phyloP scores from a whole-genome alignment of 23 red algal genomes.

The Agarophyton chilense region DNA sequence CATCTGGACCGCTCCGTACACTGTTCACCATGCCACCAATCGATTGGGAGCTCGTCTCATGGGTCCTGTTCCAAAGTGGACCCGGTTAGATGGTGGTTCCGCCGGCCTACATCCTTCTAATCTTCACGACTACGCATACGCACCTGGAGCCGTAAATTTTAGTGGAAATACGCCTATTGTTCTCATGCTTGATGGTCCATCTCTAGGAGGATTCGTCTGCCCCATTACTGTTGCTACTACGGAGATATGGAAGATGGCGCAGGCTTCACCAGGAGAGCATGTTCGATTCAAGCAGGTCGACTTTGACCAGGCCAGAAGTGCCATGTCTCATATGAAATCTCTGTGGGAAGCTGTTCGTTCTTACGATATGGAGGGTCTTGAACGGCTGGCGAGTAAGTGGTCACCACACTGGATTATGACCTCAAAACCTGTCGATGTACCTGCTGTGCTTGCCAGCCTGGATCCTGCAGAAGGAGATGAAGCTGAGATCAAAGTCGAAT shows the following conservation, averaged over 20 bases:
- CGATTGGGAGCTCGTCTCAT: constrained; percentile 72
- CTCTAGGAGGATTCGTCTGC: constrained; percentile 76
- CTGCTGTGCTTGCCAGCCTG: constrained; percentile 55
- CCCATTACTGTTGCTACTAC: constrained; percentile 68
- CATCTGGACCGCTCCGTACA: constrained; percentile 50
- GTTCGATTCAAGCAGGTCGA: constrained; percentile 70
- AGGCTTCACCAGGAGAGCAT: constrained; percentile 51
- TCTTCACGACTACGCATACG: constrained; percentile 80
- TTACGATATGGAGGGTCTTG: not conserved
- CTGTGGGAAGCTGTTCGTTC: constrained; percentile 60
- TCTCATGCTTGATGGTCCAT: constrained; percentile 78
- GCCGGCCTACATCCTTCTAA: constrained; percentile 79
- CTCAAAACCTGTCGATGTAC: not conserved
- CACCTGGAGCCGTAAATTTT: constrained; percentile 77
- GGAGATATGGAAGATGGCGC: constrained; percentile 80
- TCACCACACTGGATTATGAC: constrained; percentile 26
- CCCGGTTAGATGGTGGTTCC: constrained; percentile 54
- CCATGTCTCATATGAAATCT: constrained; percentile 4
- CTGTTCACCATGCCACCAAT: constrained; percentile 79
- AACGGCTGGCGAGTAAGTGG: constrained; percentile 2
- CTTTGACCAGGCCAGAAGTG: constrained; percentile 29
- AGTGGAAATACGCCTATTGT: constrained; percentile 83
- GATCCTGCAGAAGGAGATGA: constrained; percentile 63
- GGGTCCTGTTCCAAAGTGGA: constrained; percentile 73
- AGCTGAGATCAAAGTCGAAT: constrained; percentile 69